Conservation (phyloP, 371 early-diverging fungal genomes). For the Syncephalis fuscata region DNA sequence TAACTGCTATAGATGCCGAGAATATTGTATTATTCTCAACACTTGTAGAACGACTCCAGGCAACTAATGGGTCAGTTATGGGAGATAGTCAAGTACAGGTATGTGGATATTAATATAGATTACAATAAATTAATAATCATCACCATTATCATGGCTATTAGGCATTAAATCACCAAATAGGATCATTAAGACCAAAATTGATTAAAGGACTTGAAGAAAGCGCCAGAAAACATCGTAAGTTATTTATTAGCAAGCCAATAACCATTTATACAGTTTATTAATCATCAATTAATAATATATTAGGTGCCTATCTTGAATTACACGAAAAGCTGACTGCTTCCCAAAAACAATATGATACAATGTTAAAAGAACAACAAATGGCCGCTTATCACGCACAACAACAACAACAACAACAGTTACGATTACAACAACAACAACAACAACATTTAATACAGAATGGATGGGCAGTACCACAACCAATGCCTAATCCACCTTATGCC, state of each 20-base stretch:
- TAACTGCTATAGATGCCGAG: slow-evolving; percentile 43
- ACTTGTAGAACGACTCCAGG: slow-evolving; percentile 38
- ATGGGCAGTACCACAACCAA: too few relatives aligned
- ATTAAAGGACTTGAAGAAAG: slow-evolving; percentile 43
- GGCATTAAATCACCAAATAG: slow-evolving; percentile 47
- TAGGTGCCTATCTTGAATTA: slow-evolving; percentile 37
- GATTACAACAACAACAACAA: too few relatives aligned
- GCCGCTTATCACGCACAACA: too few relatives aligned
- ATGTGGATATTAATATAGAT: slow-evolving; percentile 5
- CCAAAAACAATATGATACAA: slow-evolving; percentile 58
- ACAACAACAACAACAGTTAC: too few relatives aligned
- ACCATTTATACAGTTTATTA: slow-evolving; percentile 3
- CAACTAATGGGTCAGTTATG: slow-evolving; percentile 33
- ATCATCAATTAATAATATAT: background rate
- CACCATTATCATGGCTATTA: background rate
- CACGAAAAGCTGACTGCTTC: slow-evolving; percentile 59
- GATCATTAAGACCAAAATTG: slow-evolving; percentile 53
- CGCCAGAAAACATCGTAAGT: slow-evolving; percentile 38
- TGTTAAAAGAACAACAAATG: slow-evolving; percentile 62
- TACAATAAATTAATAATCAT: background rate
- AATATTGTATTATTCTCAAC: slow-evolving; percentile 50
- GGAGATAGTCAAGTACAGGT: slow-evolving; percentile 46
- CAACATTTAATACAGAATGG: too few relatives aligned
- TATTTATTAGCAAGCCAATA: background rate
- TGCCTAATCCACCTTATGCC: too few relatives aligned